Percentiles rank a stretch among this genome's conserved stretches.
Conservation (phyloP, 306 rosid genomes). For the Trifolium pratense region DNA sequence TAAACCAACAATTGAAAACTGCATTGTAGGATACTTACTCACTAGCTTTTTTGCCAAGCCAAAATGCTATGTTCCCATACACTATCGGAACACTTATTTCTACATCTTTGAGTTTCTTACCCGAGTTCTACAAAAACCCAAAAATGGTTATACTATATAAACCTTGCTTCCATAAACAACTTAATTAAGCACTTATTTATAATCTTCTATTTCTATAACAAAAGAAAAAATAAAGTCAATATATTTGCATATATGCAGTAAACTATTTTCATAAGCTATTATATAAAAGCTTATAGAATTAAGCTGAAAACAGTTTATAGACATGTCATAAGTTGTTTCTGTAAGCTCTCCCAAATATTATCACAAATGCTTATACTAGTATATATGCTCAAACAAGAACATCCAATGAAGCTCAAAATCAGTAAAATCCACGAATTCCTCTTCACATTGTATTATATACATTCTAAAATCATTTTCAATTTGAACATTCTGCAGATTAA, state of each 20-base stretch:
- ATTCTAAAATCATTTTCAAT: conserved; percentile 18
- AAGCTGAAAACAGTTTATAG: too few relatives aligned
- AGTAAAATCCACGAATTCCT: conserved; percentile 15
- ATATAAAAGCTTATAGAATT: too few relatives aligned
- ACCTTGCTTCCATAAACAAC: too few relatives aligned
- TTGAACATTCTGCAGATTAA: conserved; percentile 16
- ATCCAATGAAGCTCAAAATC: neutral
- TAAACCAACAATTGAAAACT: conserved; percentile 21
- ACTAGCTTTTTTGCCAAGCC: conserved; percentile 91
- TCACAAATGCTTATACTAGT: neutral
- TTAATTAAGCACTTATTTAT: too few relatives aligned
- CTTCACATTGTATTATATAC: neutral
- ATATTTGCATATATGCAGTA: neutral
- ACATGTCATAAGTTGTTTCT: neutral
- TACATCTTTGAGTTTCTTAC: conserved; percentile 69
- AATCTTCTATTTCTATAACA: neutral
- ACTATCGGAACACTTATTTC: conserved; percentile 80
- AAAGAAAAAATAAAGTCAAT: neutral
- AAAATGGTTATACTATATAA: conserved; percentile 37
- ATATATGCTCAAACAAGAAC: neutral
- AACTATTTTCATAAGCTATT: too few relatives aligned
- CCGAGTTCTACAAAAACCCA: conserved; percentile 61
- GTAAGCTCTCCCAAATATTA: neutral
- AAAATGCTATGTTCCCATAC: conserved; percentile 79
- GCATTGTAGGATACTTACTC: conserved; percentile 65